Evolutionary conservation across 2,329 filamentous ascomycete genomes (phyloP).

Genomic region (Penicillium occitanis): DNA sequence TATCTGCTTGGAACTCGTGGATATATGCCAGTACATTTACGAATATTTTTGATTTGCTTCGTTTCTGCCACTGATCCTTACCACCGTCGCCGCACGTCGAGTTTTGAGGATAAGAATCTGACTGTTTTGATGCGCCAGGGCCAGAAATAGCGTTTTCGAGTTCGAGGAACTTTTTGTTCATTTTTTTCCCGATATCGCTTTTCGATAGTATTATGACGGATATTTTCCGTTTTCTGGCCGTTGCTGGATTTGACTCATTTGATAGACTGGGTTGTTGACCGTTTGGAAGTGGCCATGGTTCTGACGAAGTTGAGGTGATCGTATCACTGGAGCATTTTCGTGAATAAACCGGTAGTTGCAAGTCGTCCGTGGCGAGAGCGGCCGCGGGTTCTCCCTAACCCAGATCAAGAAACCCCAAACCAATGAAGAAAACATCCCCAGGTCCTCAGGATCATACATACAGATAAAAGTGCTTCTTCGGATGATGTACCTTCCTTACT

Average conservation of each 20-base stretch:
- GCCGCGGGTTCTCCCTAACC: not conserved
- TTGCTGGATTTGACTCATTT: not conserved
- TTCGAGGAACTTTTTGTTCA: not conserved
- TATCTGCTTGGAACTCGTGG: not conserved
- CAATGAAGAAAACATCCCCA: not conserved
- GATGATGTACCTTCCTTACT: not conserved
- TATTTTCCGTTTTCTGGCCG: not conserved
- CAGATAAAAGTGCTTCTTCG: not conserved
- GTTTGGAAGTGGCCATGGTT: not conserved
- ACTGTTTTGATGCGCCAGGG: not conserved
- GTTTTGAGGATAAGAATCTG: not conserved
- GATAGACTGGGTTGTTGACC: not conserved
- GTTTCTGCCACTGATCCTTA: not conserved
- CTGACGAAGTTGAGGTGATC: not conserved
- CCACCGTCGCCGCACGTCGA: not conserved
- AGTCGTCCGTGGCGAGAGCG: not conserved
- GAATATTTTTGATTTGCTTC: not conserved
- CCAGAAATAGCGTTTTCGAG: not conserved
- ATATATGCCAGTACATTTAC: not conserved
- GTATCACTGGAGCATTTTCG: not conserved
- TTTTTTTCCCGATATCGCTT: not conserved
- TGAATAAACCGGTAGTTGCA: not conserved
- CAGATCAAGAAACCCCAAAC: not conserved
- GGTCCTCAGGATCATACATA: not conserved
- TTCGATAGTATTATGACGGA: not conserved